Conservation (phyloP, 495 filamentous ascomycete species). For the Hypoxylon perforatum region DNA sequence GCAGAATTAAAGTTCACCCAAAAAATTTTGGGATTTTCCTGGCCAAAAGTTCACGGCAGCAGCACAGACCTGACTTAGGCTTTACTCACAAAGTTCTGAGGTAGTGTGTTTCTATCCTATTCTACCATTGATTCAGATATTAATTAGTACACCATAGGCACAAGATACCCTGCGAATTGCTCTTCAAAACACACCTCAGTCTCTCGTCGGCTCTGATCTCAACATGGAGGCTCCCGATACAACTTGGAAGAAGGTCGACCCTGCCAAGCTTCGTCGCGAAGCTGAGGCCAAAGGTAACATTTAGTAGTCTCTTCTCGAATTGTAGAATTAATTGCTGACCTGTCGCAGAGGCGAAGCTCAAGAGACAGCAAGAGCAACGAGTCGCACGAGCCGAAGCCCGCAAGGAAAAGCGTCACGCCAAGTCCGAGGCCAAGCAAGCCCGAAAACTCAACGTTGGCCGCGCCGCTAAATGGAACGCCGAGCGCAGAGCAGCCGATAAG, state of each 20-base stretch:
- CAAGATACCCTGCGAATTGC: too few relatives aligned
- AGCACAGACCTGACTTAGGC: too few relatives aligned
- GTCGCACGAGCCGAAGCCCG: constrained; percentile 39
- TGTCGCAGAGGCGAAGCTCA: constrained; percentile 36
- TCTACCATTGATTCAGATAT: too few relatives aligned
- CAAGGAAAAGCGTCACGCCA: constrained; percentile 45
- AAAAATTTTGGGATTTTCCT: too few relatives aligned
- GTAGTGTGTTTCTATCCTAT: constrained; percentile 1
- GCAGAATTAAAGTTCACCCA: constrained; percentile 30
- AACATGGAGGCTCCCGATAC: constrained; percentile 30
- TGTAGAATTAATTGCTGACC: constrained; percentile 9
- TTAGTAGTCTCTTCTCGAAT: neutral
- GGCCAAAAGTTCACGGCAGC: too few relatives aligned
- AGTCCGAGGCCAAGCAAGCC: constrained; percentile 47
- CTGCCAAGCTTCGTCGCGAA: constrained; percentile 32
- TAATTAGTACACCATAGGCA: too few relatives aligned
- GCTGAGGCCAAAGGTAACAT: constrained; percentile 41
- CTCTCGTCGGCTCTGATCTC: too few relatives aligned
- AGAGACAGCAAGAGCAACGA: constrained; percentile 40
- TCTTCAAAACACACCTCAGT: too few relatives aligned
- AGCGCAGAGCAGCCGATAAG: constrained; percentile 42
- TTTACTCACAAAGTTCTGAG: neutral
- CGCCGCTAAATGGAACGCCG: constrained; percentile 41
- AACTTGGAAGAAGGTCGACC: constrained; percentile 37
- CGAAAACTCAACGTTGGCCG: constrained; percentile 43